phyloP scores from a whole-genome alignment of 176 grass and related monocot genomes.

The Hyparrhenia diplandra region DNA sequence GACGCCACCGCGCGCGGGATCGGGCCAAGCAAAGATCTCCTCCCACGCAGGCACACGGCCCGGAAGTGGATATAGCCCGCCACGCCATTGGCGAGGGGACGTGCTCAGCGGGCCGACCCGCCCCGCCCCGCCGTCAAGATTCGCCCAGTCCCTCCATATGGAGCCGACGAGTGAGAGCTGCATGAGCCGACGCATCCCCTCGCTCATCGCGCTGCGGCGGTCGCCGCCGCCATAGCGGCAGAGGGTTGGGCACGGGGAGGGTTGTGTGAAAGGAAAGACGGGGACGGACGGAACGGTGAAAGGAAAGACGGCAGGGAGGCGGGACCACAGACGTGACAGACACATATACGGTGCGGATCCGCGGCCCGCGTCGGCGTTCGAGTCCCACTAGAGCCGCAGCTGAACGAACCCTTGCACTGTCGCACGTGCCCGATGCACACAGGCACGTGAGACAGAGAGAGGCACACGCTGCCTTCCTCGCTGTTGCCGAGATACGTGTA shows the following conservation, averaged over 20 bases:
- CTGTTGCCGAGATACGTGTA: too few species aligned
- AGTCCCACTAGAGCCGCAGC: neutral
- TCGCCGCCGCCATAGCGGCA: too few species aligned
- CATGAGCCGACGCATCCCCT: too few species aligned
- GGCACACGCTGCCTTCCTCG: neutral
- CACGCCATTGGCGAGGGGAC: neutral
- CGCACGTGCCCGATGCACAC: neutral
- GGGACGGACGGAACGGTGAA: too few species aligned
- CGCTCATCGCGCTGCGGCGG: too few species aligned
- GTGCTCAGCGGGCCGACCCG: neutral
- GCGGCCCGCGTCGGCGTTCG: neutral
- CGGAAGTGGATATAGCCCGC: neutral
- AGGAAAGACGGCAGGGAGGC: neutral
- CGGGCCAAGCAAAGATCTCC: neutral
- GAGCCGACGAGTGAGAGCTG: too few species aligned
- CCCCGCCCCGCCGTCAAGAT: too few species aligned
- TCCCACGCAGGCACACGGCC: neutral
- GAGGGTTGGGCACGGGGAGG: too few species aligned
- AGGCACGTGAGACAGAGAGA: neutral
- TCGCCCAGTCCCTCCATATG: too few species aligned
- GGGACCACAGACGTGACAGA: neutral
- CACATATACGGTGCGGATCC: neutral
- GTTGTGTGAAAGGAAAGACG: too few species aligned
- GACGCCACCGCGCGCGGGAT: neutral
- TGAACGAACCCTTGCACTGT: neutral